phyloP scores from a whole-genome alignment of 208 protist species.

The Strigomonas culicis region DNA sequence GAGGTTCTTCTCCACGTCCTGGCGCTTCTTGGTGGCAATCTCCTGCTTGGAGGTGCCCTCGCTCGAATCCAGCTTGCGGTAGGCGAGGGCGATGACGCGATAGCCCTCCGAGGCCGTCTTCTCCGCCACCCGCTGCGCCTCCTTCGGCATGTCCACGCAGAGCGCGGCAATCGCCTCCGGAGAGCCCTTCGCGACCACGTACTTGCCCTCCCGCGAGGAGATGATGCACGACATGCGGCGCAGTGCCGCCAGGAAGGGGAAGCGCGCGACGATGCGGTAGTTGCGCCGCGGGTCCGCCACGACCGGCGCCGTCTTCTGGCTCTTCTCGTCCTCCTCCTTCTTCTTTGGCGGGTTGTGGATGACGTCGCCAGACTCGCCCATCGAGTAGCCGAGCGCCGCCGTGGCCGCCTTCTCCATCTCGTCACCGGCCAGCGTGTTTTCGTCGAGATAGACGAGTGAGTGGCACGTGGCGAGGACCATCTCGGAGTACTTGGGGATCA shows the following conservation, averaged over 20 bases:
- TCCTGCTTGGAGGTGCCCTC: constrained; percentile 41
- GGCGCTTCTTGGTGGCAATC: constrained; percentile 59
- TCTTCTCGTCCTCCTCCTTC: constrained; percentile 16
- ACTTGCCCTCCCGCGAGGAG: constrained; percentile 43
- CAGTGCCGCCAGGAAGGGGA: constrained; percentile 94
- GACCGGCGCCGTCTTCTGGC: background rate
- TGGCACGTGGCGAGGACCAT: constrained; percentile 88
- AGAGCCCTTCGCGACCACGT: constrained; percentile 93
- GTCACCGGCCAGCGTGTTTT: constrained; percentile 92
- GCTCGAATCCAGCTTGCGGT: constrained; percentile 62
- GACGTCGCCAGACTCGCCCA: constrained; percentile 67
- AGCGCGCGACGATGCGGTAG: constrained; percentile 87
- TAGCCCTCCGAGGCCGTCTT: constrained; percentile 87
- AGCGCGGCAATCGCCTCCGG: constrained; percentile 92
- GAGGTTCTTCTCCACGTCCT: constrained; percentile 89
- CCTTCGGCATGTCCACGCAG: constrained; percentile 70
- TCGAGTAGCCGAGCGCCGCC: constrained; percentile 84
- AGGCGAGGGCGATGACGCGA: constrained; percentile 96
- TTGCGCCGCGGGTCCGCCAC: constrained; percentile 17
- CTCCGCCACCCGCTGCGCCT: constrained; percentile 83
- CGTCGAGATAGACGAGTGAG: constrained; percentile 85
- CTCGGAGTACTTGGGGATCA: constrained; percentile 61
- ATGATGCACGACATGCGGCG: constrained; percentile 96
- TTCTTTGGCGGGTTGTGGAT: constrained; percentile 47
- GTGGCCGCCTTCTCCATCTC: constrained; percentile 96